Percentiles rank a stretch among this genome's conserved stretches.
Evolutionary conservation across 352 stramenopile genomes (phyloP).

Genomic region (Phytophthora pini): DNA sequence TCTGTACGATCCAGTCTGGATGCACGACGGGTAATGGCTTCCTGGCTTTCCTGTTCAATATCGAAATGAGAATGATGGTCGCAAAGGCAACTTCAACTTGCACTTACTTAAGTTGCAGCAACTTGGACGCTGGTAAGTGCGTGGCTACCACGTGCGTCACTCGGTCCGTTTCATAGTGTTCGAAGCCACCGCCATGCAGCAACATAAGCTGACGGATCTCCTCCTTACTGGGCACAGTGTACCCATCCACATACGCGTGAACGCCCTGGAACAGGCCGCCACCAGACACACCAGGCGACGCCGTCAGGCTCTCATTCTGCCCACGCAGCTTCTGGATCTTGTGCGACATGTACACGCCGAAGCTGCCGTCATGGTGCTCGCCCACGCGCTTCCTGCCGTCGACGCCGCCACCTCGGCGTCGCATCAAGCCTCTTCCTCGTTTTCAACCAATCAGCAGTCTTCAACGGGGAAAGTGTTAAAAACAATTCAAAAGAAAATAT

Average conservation of each 20-base stretch:
- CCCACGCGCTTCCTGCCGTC: constrained; percentile 60
- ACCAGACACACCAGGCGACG: neutral
- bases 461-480: neutral
- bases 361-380: constrained; percentile 89
- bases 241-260: constrained; percentile 89
- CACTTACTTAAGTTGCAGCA: constrained; percentile 85
- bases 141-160: constrained; percentile 92
- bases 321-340: constrained; percentile 91
- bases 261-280: constrained; percentile 71
- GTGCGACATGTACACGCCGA: constrained; percentile 91
- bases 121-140: constrained; percentile 83
- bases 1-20: constrained; percentile 94
- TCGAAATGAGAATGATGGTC: neutral
- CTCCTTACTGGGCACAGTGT: constrained; percentile 85
- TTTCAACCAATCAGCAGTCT: constrained; percentile 17
- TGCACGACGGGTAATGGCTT: constrained; percentile 80
- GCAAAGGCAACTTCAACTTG: constrained; percentile 22
- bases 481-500: neutral
- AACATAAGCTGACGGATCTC: constrained; percentile 85
- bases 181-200: constrained; percentile 83
- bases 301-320: constrained; percentile 64
- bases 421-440: constrained; percentile 4
- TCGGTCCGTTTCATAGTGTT: constrained; percentile 86
- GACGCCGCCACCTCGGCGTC: constrained; percentile 23
- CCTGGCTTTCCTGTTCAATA: constrained; percentile 50